Conservation (phyloP, 208 protist genomes). For the Trypanosoma melophagium region DNA sequence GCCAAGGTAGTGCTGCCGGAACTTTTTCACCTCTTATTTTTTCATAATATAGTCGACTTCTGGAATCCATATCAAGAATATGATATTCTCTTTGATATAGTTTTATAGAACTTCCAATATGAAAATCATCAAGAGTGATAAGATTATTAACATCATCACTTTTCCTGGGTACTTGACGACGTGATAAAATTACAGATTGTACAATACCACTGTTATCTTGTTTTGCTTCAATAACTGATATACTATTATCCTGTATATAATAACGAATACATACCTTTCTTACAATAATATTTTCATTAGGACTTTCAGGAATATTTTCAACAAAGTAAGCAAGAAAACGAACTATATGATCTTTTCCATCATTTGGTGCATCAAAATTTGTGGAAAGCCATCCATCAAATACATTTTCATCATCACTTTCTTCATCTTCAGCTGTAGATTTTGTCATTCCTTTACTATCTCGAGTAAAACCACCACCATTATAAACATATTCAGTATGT, state of each 20-base stretch:
- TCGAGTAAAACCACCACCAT: slow-evolving; percentile 31
- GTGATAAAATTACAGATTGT: slow-evolving; percentile 71
- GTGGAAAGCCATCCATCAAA: slow-evolving; percentile 77
- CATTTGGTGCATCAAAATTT: slow-evolving; percentile 54
- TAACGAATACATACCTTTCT: slow-evolving; percentile 80
- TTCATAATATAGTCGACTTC: slow-evolving; percentile 71
- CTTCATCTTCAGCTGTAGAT: slow-evolving; percentile 15
- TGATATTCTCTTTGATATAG: slow-evolving; percentile 75
- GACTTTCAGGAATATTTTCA: slow-evolving; percentile 66
- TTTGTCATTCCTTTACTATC: not conserved
- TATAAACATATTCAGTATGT: slow-evolving; percentile 82
- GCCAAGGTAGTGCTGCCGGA: slow-evolving; percentile 38
- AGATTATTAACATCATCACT: slow-evolving; percentile 56
- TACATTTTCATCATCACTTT: slow-evolving; percentile 33
- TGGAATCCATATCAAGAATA: slow-evolving; percentile 79
- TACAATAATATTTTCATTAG: slow-evolving; percentile 56
- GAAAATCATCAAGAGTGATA: slow-evolving; percentile 70
- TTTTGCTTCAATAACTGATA: slow-evolving; percentile 68
- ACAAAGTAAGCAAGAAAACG: slow-evolving; percentile 77
- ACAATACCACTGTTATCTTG: slow-evolving; percentile 78
- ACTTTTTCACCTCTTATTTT: slow-evolving; percentile 50
- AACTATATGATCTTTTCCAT: slow-evolving; percentile 72
- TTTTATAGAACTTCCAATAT: slow-evolving; percentile 58
- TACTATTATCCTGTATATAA: slow-evolving; percentile 74
- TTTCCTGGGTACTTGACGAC: slow-evolving; percentile 57